Base-by-base conservation (phyloP, 2,329 filamentous ascomycete species). In the Eutypa lata region DNA sequence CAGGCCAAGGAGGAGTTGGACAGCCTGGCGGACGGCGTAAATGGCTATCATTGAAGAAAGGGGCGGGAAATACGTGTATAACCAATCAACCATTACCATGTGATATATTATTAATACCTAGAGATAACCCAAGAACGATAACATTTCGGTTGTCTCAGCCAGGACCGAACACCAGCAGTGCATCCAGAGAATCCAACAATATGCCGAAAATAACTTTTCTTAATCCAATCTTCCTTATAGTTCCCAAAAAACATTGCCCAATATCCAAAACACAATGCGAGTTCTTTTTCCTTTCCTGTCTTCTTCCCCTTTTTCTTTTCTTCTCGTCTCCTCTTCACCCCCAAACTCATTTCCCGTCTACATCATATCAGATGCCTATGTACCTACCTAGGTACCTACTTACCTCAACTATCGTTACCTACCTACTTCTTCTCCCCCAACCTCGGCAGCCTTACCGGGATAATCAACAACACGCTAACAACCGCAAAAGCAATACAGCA, bases 1-100 rank as follows among this genome's bases (percentile, higher is more conserved):
- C 76, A 74, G 58, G 82, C 85, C 54, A 90, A 82, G 71, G 90
- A 91, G 46, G 94, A 97, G 76, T 70, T 97, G 60, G 83, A 86
- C 47, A 75, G 72, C 50, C 73, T 96, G 60, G 69, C 65, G 38
- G 62, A 67, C 46, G 67, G 66, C 38, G 62, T 62, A 16, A 65
- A 67, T 35, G 75, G 75, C 35, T 70, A 72, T 62, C 68, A 73
- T 56, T 76, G 60, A 67, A 47, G 42, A 28, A n/a, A 31, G 21
- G 21, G 42, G n/a, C 35, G 8, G 24, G 38, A 19, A n/a, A 51
- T 21, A 13, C 22, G 7, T 47, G 8, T 24, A 24, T 43, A 31
- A n/a, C 44, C 35, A 18, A 52, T 42, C n/a, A 8, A 16, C 19
- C 16, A n/a, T 14, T 38, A 47, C 43, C 38, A 55, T 50, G 54